Evolutionary conservation across 2,329 filamentous ascomycete species (phyloP), one percentile per base, ranked within the genome.

Genomic region (Waltergamsia citrina): DNA sequence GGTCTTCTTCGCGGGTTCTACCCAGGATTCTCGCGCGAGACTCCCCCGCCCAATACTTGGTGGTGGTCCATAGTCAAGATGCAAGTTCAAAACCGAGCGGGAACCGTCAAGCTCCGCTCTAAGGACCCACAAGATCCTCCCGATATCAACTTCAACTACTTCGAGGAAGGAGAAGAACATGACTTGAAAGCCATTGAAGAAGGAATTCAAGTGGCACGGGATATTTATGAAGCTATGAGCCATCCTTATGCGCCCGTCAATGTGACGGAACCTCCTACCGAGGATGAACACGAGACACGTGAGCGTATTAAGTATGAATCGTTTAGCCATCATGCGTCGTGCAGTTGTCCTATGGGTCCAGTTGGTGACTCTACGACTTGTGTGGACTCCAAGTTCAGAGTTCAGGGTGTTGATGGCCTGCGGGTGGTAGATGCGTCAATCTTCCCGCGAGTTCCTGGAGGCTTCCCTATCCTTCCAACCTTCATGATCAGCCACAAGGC

Each of bases 41-140:
- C 10, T n/a, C 7, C 14, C 12, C 31, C 31, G 18, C 20, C 20
- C 23, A 33, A 11, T 2, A 29, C 33, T 8, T 35, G 24, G 23
- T 29, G n/a, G 16, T 60, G 55, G 56, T 47, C 52, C 4, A 63
- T 53, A 6, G 48, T 85, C 34, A 79, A 81, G 53, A 67, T 71
- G 0, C 75, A 79, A 46, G 65, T 74, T 0, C 67, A 69, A 32
- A 81, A 82, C 35, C 55, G 49, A 3, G 67, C 66, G 7, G 80
- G 81, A 11, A 69, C 64, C 2, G 78, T 85, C 4, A 65, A 51
- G 5, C 67, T 85, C 5, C 59, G 60, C 8, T 75, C 71, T 0
- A 53, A 65, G 0, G 69, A 83, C 47, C 78, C 79, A 1, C 67
- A 69, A 3, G 76, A 81, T 34, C 59, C 63, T 3, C 79, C 80